Base-by-base conservation (phyloP, 441 rosid genomes). In the Erodium texanum region DNA sequence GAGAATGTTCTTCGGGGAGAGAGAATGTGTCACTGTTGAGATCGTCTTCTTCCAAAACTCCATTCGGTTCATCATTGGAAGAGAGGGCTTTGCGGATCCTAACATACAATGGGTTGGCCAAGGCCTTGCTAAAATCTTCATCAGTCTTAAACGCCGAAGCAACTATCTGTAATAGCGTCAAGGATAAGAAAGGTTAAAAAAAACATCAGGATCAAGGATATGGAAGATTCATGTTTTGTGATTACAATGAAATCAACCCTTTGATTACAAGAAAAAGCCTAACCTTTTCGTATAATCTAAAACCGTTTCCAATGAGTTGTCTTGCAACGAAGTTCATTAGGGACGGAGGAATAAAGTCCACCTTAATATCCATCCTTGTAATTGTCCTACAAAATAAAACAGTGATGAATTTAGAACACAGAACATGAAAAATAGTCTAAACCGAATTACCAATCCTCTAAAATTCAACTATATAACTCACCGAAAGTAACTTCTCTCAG, bases 241-340 rank as follows among this genome's bases (percentile, higher is more conserved):
- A 29, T 29, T 29, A 29, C 34, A 3, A 29, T 29, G 34, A 29
- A 29, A 29, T 29, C 34, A 29, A 29, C 34, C 34, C 34, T n/a
- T n/a, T n/a, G n/a, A n/a, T n/a, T n/a, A n/a, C n/a, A n/a, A n/a
- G 45, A 70, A 76, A 62, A 41, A n/a, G 18, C 27, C 64, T 41
- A 50, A 91, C 99, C 99, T 92, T 94, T 75, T 89, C 87, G 70
- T 82, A 94, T 45, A 88, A 90, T 78, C 76, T 79, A 82, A 94
- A 94, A 74, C 99, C 97, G 71, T 80, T 85, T 69, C 97, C 97
- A 4, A 91, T 38, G 64, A 94, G 90, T 85, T 94, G 98, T 81
- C 99, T 88, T 23, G 97, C 78, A 66, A 89, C 79, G 56, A 94
- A 92, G 77, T 94, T 94, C 69, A 94, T 82, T 19, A 94, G 87